Conservation (phyloP, 2,329 filamentous ascomycete species). For the Zymoseptoria ardabiliae region DNA sequence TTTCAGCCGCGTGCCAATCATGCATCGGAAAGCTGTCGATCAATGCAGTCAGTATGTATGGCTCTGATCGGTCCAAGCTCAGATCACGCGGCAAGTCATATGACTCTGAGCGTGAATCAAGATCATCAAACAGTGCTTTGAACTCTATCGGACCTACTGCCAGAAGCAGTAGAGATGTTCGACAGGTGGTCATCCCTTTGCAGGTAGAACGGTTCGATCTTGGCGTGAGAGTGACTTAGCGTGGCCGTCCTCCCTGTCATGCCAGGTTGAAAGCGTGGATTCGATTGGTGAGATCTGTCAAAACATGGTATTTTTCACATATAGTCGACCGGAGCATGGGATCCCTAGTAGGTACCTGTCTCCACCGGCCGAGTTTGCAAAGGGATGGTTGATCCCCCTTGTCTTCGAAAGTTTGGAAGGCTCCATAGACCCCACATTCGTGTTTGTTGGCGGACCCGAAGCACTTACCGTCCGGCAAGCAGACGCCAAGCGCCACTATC, state of each 20-base stretch:
- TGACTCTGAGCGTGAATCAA: not conserved
- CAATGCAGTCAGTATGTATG: not conserved
- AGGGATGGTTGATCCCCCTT: not conserved
- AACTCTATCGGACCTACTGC: not conserved
- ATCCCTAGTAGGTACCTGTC: no score
- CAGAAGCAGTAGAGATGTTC: not conserved
- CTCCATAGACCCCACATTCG: not conserved
- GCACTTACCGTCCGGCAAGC: not conserved
- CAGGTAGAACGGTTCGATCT: no score
- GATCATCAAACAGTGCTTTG: not conserved
- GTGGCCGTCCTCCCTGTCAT: not conserved
- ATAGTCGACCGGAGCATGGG: no score
- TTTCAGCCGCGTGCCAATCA: not conserved
- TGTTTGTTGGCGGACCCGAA: not conserved
- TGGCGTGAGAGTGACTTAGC: no score
- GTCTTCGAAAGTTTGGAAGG: not conserved
- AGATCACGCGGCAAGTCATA: not conserved
- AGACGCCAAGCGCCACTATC: not conserved
- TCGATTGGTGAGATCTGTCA: no score
- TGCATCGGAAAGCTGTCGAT: not conserved
- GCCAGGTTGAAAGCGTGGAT: no score
- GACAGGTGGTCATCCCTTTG: not conserved
- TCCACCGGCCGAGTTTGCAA: no score
- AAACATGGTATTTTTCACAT: no score
- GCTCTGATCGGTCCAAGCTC: not conserved